Percentiles rank a stretch among this genome's conserved stretches.
These are phyloP conservation scores for Dendrobium nobile DNA, from an alignment of 106 monocot species.

Conservation along the genomic window DNA sequence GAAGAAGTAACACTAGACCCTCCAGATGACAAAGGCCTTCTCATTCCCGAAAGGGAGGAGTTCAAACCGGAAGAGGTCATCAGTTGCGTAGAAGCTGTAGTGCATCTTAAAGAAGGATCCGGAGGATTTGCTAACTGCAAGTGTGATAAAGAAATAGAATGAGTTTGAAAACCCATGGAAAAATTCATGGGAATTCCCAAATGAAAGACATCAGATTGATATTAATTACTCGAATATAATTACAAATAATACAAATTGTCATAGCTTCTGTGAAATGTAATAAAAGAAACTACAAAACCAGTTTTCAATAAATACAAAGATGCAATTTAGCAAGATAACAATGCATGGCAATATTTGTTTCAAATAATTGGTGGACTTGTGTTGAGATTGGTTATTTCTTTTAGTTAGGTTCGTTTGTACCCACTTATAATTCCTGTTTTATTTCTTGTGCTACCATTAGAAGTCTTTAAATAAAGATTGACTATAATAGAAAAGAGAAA, in stretches of 20 bases:
- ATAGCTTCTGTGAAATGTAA: neutral
- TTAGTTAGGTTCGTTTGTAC: too few species aligned
- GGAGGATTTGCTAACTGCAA: slow-evolving; percentile 59
- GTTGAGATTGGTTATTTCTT: too few species aligned
- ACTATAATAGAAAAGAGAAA: too few species aligned
- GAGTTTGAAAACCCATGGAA: neutral
- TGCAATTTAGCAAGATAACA: neutral
- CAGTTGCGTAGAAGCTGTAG: slow-evolving; percentile 22
- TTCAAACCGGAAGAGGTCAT: slow-evolving; percentile 30
- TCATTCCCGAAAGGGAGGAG: slow-evolving; percentile 20
- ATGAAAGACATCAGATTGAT: neutral
- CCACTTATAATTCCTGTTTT: too few species aligned
- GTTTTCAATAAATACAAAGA: neutral
- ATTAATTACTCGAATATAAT: neutral
- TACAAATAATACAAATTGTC: neutral
- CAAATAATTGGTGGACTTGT: neutral
- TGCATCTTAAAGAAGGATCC: slow-evolving; percentile 30
- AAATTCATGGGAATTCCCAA: neutral
- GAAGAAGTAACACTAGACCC: slow-evolving; percentile 33
- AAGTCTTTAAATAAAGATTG: too few species aligned
- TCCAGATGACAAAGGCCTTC: slow-evolving; percentile 49
- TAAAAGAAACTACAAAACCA: neutral
- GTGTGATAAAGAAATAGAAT: neutral
- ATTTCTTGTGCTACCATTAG: too few species aligned
- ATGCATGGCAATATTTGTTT: neutral